Evolutionary conservation across 345 rosid species (phyloP).

Genomic region (Xanthoceras sorbifolium): DNA sequence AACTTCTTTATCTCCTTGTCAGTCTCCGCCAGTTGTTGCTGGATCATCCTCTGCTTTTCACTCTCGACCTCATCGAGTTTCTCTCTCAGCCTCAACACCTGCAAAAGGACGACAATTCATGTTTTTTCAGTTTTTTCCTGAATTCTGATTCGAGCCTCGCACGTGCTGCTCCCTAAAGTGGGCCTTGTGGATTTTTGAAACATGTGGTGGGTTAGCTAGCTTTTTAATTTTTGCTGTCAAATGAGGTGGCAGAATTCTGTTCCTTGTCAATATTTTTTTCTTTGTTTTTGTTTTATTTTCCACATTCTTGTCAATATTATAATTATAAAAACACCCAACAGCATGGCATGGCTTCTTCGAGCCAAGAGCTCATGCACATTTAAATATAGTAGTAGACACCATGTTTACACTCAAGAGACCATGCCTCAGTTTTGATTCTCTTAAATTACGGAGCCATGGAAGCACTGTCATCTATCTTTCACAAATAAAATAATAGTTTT

Average conservation of each 20-base stretch:
- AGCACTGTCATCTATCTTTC: not conserved
- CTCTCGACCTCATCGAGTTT: not conserved
- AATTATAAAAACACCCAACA: slow-evolving; percentile 4
- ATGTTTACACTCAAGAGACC: not conserved
- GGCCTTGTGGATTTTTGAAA: slow-evolving; percentile 19
- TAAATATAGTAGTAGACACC: slow-evolving; percentile 25
- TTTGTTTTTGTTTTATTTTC: too few species aligned
- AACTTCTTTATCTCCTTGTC: slow-evolving; percentile 55
- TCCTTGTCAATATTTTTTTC: slow-evolving; percentile 20
- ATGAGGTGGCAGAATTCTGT: slow-evolving; percentile 45
- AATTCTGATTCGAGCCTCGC: not conserved
- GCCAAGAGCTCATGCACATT: slow-evolving; percentile 52
- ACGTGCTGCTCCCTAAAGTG: slow-evolving; percentile 21
- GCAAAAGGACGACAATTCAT: too few species aligned
- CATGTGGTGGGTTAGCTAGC: not conserved
- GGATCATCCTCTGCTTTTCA: not conserved
- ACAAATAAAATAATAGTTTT: not conserved
- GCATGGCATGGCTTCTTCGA: slow-evolving; percentile 38
- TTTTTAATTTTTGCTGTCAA: slow-evolving; percentile 28
- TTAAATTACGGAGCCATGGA: slow-evolving; percentile 23
- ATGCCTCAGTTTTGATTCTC: not conserved
- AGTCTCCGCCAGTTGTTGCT: slow-evolving; percentile 38
- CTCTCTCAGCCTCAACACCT: slow-evolving; percentile 63
- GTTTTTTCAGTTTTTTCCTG: not conserved
- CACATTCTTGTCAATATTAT: not conserved